Conservation (phyloP, 345 rosid species). For the Eucalyptus camaldulensis region DNA sequence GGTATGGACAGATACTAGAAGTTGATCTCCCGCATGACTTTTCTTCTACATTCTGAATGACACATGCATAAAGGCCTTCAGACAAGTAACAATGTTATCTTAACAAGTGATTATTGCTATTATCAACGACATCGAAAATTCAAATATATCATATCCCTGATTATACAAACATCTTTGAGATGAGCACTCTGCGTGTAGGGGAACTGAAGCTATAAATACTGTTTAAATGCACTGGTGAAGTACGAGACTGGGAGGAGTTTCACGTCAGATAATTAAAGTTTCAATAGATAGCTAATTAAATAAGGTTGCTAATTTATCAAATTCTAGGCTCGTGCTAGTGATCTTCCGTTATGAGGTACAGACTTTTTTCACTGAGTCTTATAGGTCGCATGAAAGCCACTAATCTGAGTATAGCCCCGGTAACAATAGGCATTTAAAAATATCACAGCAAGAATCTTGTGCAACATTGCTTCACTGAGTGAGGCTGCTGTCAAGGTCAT, state of each 20-base stretch:
- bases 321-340: not conserved
- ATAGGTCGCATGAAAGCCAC: not conserved
- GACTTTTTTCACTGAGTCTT: not conserved
- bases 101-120: not conserved
- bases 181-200: not conserved
- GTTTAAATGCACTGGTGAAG: not conserved
- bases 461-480: not conserved
- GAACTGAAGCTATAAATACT: not conserved
- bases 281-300: not conserved
- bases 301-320: not conserved
- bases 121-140: not conserved
- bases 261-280: not conserved
- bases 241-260: not conserved
- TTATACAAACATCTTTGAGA: not conserved
- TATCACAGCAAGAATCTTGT: not conserved
- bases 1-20: not conserved
- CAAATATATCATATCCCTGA: not conserved
- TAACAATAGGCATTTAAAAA: not conserved
- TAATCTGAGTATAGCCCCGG: not conserved
- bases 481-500: not conserved
- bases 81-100: not conserved
- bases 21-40: not conserved
- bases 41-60: not conserved
- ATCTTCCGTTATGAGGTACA: not conserved
- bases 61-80: not conserved